Evolutionary conservation across 768 basidiomycete species (phyloP).

Genomic region (Sistotremastrum suecicum): DNA sequence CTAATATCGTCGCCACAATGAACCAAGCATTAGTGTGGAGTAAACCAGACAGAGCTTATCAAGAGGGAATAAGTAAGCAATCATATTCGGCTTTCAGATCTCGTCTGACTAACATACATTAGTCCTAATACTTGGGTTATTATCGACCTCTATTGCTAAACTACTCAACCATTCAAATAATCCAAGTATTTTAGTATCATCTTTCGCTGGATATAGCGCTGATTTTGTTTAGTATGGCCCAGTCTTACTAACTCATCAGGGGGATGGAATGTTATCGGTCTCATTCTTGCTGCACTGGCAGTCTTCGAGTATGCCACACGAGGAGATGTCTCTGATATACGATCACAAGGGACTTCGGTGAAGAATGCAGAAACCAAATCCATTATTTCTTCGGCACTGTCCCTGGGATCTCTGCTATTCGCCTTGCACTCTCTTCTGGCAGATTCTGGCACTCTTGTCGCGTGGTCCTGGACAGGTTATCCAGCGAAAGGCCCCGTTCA

Average conservation of each 20-base stretch:
- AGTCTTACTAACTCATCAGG: conserved; percentile 51
- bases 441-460: conserved; percentile 65
- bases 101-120: background rate
- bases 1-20: conserved; percentile 34
- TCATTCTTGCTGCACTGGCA: conserved; percentile 42
- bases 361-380: conserved; percentile 1
- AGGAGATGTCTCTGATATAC: conserved; percentile 12
- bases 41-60: conserved; percentile 24
- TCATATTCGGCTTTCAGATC: background rate
- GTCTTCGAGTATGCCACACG: conserved; percentile 41
- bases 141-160: conserved; percentile 56
- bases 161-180: conserved; percentile 72
- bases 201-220: conserved; percentile 1
- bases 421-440: conserved; percentile 57
- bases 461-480: conserved; percentile 89
- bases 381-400: conserved; percentile 32
- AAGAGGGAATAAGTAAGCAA: conserved; percentile 29
- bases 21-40: conserved; percentile 43
- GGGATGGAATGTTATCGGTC: conserved; percentile 56
- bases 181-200: conserved; percentile 33
- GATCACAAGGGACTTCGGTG: conserved; percentile 1
- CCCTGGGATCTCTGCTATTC: conserved; percentile 58
- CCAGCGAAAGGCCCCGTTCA: conserved; percentile 60
- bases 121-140: conserved; percentile 57
- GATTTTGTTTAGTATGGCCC: conserved; percentile 49